Evolutionary conservation across 805 yeast species (phyloP).

Genomic region (Kazachstania psychrophila): DNA sequence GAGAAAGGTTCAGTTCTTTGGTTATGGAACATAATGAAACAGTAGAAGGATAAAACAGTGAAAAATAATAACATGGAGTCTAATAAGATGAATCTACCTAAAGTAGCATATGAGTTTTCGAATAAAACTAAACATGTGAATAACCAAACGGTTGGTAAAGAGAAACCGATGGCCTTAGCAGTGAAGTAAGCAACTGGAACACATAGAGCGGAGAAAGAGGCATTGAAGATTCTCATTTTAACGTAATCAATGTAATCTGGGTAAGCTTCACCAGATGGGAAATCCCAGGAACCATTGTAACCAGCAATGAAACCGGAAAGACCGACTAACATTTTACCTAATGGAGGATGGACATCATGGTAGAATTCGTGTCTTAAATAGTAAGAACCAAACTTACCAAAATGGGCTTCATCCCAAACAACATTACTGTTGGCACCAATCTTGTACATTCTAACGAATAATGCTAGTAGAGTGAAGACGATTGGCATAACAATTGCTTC

Average conservation of each 20-base stretch:
- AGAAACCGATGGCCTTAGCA: constrained; percentile 48
- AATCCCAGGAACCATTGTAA: constrained; percentile 67
- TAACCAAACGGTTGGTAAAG: constrained; percentile 45
- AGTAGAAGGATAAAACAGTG: constrained; percentile 58
- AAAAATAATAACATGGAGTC: constrained; percentile 72
- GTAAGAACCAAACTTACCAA: constrained; percentile 79
- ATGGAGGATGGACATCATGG: constrained; percentile 82
- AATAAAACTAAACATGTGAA: constrained; percentile 54
- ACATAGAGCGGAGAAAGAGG: constrained; percentile 53
- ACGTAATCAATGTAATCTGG: constrained; percentile 55
- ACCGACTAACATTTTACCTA: constrained; percentile 75
- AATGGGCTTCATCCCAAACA: constrained; percentile 88
- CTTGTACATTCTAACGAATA: constrained; percentile 49
- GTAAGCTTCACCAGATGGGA: constrained; percentile 55
- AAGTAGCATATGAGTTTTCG: constrained; percentile 59
- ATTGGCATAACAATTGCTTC: constrained; percentile 37
- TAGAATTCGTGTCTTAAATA: constrained; percentile 73
- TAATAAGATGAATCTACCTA: constrained; percentile 65
- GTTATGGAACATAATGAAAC: constrained; percentile 48
- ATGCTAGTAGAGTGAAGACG: constrained; percentile 36
- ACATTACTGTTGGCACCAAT: constrained; percentile 51
- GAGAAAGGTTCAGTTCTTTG: constrained; percentile 45
- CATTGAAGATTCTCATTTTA: constrained; percentile 65
- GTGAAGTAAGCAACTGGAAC: constrained; percentile 68
- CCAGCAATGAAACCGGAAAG: constrained; percentile 70